Evolutionary conservation across 2,329 filamentous ascomycete genomes (phyloP).

Genomic region (Biscogniauxia sp.): DNA sequence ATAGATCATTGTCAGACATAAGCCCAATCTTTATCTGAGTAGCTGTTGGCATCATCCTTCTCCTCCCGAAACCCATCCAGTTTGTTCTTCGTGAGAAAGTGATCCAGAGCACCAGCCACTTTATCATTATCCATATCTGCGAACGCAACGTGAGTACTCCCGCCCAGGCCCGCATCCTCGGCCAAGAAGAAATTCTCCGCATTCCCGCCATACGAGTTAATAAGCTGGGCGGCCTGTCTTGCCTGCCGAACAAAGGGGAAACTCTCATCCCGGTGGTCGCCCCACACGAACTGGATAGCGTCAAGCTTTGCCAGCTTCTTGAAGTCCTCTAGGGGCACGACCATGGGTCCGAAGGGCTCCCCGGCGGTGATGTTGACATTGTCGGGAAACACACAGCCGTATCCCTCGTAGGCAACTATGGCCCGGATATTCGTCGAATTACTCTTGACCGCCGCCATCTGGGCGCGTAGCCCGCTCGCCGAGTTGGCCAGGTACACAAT

Average conservation of each 20-base stretch:
- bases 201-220: constrained; percentile 31
- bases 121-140: constrained; percentile 31
- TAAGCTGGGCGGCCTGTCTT: constrained; percentile 21
- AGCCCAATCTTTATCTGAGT: not conserved
- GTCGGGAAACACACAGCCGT: constrained; percentile 26
- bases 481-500: constrained; percentile 37
- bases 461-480: constrained; percentile 33
- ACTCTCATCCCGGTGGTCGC: constrained; percentile 25
- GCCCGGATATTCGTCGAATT: constrained; percentile 37
- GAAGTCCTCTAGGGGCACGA: constrained; percentile 26
- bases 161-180: constrained; percentile 26
- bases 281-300: constrained; percentile 27
- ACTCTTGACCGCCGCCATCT: constrained; percentile 33
- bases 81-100: constrained; percentile 22
- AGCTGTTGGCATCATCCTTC: constrained; percentile 5
- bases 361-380: constrained; percentile 24
- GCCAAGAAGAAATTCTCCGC: constrained; percentile 24
- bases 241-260: constrained; percentile 21
- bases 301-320: constrained; percentile 25
- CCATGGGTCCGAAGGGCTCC: constrained; percentile 22
- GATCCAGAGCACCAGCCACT: constrained; percentile 26
- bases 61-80: constrained; percentile 16
- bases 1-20: no score
- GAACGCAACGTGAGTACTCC: constrained; percentile 30
- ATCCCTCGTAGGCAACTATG: constrained; percentile 32